phyloP scores from a whole-genome alignment of 257 asterid genomes.

The Lithospermum erythrorhizon region DNA sequence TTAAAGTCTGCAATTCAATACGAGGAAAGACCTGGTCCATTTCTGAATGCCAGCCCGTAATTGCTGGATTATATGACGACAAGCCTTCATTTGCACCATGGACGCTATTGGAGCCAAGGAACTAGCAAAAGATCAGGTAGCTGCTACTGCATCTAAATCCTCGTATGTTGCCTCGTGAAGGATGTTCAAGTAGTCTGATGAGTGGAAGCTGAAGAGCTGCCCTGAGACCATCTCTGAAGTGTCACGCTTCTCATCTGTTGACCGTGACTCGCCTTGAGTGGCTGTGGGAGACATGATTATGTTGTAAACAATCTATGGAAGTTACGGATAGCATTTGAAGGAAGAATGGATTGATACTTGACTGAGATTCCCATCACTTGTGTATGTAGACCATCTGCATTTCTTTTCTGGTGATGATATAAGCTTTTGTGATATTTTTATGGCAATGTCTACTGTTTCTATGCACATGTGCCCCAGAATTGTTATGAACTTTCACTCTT shows the following conservation, averaged over 20 bases:
- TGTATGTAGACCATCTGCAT: background rate
- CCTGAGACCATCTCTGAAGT: slow-evolving; percentile 94
- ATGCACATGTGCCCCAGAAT: no score
- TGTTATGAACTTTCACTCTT: no score
- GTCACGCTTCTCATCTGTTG: slow-evolving; percentile 64
- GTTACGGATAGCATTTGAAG: slow-evolving; percentile 85
- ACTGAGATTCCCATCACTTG: background rate
- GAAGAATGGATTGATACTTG: slow-evolving; percentile 60
- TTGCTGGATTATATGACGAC: slow-evolving; percentile 83
- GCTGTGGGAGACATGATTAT: slow-evolving; percentile 98
- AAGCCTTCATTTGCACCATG: slow-evolving; percentile 97
- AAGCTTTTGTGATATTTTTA: background rate
- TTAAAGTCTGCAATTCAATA: slow-evolving; percentile 80
- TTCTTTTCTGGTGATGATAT: background rate
- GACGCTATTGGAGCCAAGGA: slow-evolving; percentile 95
- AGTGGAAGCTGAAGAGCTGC: slow-evolving; percentile 87
- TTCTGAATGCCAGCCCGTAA: slow-evolving; percentile 95
- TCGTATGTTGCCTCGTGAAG: slow-evolving; percentile 97
- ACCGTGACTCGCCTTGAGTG: slow-evolving; percentile 97
- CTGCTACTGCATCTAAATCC: slow-evolving; percentile 95
- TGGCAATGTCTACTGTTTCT: background rate
- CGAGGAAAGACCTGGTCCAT: slow-evolving; percentile 95
- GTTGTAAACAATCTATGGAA: slow-evolving; percentile 85
- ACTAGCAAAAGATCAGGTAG: slow-evolving; percentile 95
- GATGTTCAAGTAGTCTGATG: slow-evolving; percentile 89